Evolutionary conservation across 192 early-diverging fungal genomes (phyloP), one percentile per base, ranked within the genome.

Genomic region (Phlyctochytrium bullatum): DNA sequence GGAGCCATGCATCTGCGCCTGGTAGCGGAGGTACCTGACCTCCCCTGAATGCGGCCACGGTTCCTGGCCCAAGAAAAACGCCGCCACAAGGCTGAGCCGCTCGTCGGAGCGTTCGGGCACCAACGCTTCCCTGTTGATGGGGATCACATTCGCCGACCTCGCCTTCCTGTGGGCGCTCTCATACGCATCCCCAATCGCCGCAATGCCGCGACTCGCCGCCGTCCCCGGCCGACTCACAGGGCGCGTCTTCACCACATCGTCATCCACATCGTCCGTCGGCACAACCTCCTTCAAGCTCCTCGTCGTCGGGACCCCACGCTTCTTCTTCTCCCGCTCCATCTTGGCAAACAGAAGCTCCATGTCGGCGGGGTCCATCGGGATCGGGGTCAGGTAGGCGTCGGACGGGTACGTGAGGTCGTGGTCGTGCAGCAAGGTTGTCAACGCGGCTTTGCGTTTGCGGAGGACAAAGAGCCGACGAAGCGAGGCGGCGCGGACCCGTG

Each of bases 41-140:
- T 69, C 67, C 25, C 60, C 60, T 50, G 59, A 69, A 3, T 58
- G 59, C 6, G 67, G 67, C 67, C 67, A 69, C 2, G 67, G 67
- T 10, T 58, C 24, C 53, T 69, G 59, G 4, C 67, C 67, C 40
- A 69, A 33, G 53, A 69, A 69, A 3, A 69, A 10, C n/a, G 40
- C 40, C 10, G n/a, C 10, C 12, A 50, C n/a, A 50, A 50, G 12
- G 40, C n/a, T 50, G 12, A 50, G n/a, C 12, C n/a, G 12, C n/a
- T n/a, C n/a, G 40, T 50, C 40, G 40, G n/a, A 10, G n/a, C 12
- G 12, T n/a, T 50, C 40, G 10, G 40, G 40, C 10, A 14, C n/a
- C 40, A 50, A 50, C 10, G 40, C 12, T n/a, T 10, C 40, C n/a
- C 40, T 10, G n/a, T 50, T 50, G 12, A 50, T 14, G 12, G 40